These are phyloP conservation scores for Arabis hirsuta DNA, from an alignment of 345 rosid genomes.

Conservation along the genomic window DNA sequence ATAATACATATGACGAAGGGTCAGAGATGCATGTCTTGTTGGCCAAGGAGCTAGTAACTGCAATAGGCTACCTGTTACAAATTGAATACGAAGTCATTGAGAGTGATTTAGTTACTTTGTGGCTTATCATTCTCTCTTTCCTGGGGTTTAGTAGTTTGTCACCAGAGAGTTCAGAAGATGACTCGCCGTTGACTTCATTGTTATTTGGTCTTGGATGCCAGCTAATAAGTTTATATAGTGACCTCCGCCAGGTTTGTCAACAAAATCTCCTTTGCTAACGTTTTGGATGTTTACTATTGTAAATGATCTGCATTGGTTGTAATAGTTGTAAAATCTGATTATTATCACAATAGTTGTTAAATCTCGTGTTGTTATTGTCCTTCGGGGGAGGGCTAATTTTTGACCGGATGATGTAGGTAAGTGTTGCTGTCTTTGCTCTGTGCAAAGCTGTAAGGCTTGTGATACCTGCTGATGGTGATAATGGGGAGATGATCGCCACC, in stretches of 20 bases:
- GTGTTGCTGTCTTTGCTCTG: conserved; percentile 60
- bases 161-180: conserved; percentile 45
- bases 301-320: conserved; percentile 20
- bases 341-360: too few relatives aligned
- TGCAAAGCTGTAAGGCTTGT: conserved; percentile 74
- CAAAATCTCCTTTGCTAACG: too few relatives aligned
- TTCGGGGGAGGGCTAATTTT: conserved; percentile 7
- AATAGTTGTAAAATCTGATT: neutral
- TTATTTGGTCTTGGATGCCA: conserved; percentile 66
- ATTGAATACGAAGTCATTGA: conserved; percentile 81
- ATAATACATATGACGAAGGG: conserved; percentile 39
- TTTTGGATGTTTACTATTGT: too few relatives aligned
- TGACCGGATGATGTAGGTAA: conserved; percentile 62
- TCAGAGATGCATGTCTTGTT: conserved; percentile 49
- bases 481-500: conserved; percentile 38
- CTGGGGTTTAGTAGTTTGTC: conserved; percentile 54
- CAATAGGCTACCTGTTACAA: conserved; percentile 64
- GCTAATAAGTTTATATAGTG: conserved; percentile 74
- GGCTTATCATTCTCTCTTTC: conserved; percentile 66
- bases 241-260: conserved; percentile 88
- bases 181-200: conserved; percentile 49
- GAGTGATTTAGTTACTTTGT: conserved; percentile 65
- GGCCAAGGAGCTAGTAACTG: conserved; percentile 65
- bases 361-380: conserved; percentile 12
- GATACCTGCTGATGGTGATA: conserved; percentile 38